Evolutionary conservation across 1,139 yeast genomes (phyloP).

Genomic region (Spencermartinsiella ligniputridi): DNA sequence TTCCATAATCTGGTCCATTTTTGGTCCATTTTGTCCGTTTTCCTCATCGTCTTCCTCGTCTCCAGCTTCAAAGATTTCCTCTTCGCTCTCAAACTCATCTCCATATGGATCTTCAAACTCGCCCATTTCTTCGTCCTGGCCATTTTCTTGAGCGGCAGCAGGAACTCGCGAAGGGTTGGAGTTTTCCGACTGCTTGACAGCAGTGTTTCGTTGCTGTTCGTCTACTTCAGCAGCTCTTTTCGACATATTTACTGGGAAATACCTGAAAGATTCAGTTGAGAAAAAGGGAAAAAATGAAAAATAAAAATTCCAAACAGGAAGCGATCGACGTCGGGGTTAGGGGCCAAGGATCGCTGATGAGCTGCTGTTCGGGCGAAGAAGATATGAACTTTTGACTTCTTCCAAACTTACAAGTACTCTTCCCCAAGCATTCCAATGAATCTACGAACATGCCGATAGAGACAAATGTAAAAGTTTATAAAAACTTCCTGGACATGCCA

Average conservation of each 20-base stretch:
- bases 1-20: conserved; percentile 42
- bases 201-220: conserved; percentile 22
- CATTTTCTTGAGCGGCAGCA: conserved; percentile 27
- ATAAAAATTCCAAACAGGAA: conserved; percentile 5
- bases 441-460: conserved; percentile 7
- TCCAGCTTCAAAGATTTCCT: conserved; percentile 42
- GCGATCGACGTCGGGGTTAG: neutral
- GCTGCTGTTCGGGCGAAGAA: neutral
- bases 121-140: conserved; percentile 59
- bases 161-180: conserved; percentile 24
- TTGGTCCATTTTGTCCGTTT: conserved; percentile 31
- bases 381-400: neutral
- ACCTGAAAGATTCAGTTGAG: neutral
- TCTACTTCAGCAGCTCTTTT: conserved; percentile 24
- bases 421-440: conserved; percentile 9
- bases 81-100: conserved; percentile 93
- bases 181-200: conserved; percentile 28
- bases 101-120: conserved; percentile 94
- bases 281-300: neutral
- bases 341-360: neutral
- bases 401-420: neutral
- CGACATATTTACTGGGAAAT: conserved; percentile 16
- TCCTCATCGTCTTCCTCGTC: conserved; percentile 48
- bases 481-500: conserved; percentile 65
- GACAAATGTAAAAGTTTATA: conserved; percentile 5